Conservation (phyloP, 1,139 yeast genomes). For the Keqinozyma sinolaborantium region DNA sequence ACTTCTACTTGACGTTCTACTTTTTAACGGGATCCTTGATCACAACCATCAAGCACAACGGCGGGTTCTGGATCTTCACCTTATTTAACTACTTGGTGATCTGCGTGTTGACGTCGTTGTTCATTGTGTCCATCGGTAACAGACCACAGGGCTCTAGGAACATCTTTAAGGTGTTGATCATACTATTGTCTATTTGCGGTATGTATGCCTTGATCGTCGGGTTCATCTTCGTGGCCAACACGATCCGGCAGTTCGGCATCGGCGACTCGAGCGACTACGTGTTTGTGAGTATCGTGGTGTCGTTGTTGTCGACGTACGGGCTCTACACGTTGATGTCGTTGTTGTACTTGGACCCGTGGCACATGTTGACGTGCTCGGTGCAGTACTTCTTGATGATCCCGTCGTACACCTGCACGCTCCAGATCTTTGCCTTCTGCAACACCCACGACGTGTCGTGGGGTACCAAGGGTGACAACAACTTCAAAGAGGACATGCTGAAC, state of each 20-base stretch:
- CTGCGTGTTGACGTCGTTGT: slow-evolving; percentile 77
- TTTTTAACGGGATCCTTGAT: slow-evolving; percentile 87
- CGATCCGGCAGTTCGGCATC: slow-evolving; percentile 40
- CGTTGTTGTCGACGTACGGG: slow-evolving; percentile 90
- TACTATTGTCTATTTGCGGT: slow-evolving; percentile 73
- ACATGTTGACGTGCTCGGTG: slow-evolving; percentile 73
- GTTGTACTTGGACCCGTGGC: slow-evolving; percentile 93
- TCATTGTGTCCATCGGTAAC: slow-evolving; percentile 91
- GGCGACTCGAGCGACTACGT: slow-evolving; percentile 53
- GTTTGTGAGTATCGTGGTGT: slow-evolving; percentile 69
- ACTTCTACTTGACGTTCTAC: slow-evolving; percentile 87
- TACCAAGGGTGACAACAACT: slow-evolving; percentile 87
- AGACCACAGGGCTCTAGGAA: slow-evolving; percentile 85
- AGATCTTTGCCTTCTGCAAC: slow-evolving; percentile 91
- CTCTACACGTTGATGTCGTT: slow-evolving; percentile 75
- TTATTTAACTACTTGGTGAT: slow-evolving; percentile 80
- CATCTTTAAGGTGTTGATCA: slow-evolving; percentile 68
- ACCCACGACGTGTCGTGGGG: slow-evolving; percentile 98
- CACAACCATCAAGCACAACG: slow-evolving; percentile 32
- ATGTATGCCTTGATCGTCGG: slow-evolving; percentile 82
- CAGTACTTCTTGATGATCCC: slow-evolving; percentile 89
- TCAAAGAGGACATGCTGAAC: slow-evolving; percentile 47
- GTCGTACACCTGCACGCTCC: slow-evolving; percentile 86
- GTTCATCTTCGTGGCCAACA: slow-evolving; percentile 65
- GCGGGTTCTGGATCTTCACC: slow-evolving; percentile 78